phyloP scores from a whole-genome alignment of 2,329 filamentous ascomycete genomes.

The Macrophomina phaseolina region DNA sequence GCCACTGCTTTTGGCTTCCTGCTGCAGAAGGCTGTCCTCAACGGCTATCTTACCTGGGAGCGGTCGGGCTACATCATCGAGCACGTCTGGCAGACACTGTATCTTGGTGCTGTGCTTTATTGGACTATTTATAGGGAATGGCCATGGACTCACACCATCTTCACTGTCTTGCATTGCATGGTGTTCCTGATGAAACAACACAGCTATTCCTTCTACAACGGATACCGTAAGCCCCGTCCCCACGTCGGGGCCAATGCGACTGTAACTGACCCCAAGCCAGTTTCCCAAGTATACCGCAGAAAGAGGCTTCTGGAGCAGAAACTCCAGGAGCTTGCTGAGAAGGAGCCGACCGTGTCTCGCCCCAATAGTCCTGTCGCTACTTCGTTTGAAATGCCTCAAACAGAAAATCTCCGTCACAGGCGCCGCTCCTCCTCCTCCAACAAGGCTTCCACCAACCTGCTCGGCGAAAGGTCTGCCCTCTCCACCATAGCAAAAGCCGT shows the following conservation, averaged over 20 bases:
- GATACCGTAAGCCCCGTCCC: conserved; percentile 56
- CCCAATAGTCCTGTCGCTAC: conserved; percentile 12
- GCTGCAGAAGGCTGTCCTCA: conserved; percentile 66
- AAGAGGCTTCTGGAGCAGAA: conserved; percentile 51
- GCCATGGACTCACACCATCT: conserved; percentile 84
- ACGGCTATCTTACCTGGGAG: conserved; percentile 71
- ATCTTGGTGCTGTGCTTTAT: conserved; percentile 66
- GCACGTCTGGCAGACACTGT: conserved; percentile 73
- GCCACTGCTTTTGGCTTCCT: conserved; percentile 69
- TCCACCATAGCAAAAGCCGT: conserved; percentile 67
- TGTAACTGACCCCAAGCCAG: conserved; percentile 31
- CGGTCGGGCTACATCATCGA: conserved; percentile 74
- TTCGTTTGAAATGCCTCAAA: conserved; percentile 26
- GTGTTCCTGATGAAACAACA: conserved; percentile 86
- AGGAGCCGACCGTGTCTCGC: conserved; percentile 46
- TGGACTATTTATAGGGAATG: conserved; percentile 74
- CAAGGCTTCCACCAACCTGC: conserved; percentile 50
- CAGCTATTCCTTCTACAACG: conserved; percentile 80
- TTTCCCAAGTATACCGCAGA: conserved; percentile 65
- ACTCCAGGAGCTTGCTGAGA: conserved; percentile 63
- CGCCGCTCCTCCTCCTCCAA: conserved; percentile 44
- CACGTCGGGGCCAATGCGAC: not conserved
- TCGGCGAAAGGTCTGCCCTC: conserved; percentile 61
- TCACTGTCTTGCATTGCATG: conserved; percentile 75
- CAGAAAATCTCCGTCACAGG: conserved; percentile 26